These are phyloP conservation scores for Cucumis melo DNA, from an alignment of 306 rosid species.

Conservation along the genomic window DNA sequence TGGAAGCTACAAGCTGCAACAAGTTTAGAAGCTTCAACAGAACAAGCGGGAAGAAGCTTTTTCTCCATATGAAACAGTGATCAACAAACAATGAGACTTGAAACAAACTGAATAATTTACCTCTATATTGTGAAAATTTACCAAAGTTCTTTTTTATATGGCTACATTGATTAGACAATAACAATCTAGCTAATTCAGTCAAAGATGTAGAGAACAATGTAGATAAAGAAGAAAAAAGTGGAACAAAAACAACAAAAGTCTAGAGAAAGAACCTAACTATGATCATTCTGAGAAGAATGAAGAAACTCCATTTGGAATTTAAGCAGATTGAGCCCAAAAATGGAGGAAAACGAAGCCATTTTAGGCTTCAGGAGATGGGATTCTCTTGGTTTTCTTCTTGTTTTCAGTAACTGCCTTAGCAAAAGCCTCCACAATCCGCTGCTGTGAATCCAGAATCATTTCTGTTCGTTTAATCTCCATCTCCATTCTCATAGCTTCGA, in stretches of 20 bases:
- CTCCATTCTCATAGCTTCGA: slow-evolving; percentile 80
- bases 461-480: slow-evolving; percentile 95
- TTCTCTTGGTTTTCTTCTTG: slow-evolving; percentile 50
- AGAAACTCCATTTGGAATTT: background rate
- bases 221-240: background rate
- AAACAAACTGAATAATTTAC: slow-evolving; percentile 1
- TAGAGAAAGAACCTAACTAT: background rate
- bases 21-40: background rate
- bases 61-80: background rate
- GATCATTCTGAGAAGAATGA: background rate
- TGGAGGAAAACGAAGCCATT: background rate
- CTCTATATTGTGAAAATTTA: slow-evolving; percentile 6
- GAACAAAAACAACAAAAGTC: background rate
- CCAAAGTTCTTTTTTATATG: background rate
- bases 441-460: slow-evolving; percentile 93
- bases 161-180: background rate
- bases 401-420: slow-evolving; percentile 73
- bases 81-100: background rate
- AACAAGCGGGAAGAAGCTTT: background rate
- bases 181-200: slow-evolving; percentile 5
- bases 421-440: slow-evolving; percentile 72
- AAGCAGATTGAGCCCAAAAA: background rate
- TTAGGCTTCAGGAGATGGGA: slow-evolving; percentile 43
- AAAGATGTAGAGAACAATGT: background rate
- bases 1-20: background rate